A percentile compares a stretch with the other conserved stretches of the same genome.
Evolutionary conservation across 2,329 filamentous ascomycete species (phyloP).

Genomic region (Pseudogymnoascus verrucosus): DNA sequence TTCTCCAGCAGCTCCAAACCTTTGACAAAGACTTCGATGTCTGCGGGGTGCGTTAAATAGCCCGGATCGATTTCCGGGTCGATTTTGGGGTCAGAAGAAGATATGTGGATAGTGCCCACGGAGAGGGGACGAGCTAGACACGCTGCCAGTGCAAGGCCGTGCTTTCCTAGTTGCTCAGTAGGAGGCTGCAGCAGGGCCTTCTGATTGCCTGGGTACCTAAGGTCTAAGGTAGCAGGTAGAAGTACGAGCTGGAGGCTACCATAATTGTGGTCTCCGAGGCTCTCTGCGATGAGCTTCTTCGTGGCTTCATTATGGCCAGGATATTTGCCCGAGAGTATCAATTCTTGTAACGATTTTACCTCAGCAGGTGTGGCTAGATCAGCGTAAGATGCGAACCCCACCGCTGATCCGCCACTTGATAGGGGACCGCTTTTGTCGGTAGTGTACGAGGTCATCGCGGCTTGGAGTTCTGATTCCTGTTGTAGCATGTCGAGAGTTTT

Average conservation of each 20-base stretch:
- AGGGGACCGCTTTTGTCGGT: conserved; percentile 9
- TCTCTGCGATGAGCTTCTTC: neutral
- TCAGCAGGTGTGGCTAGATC: neutral
- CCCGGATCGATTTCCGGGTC: conserved; percentile 34
- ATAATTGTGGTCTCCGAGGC: conserved; percentile 5
- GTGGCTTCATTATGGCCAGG: neutral
- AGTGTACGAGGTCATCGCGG: conserved; percentile 27
- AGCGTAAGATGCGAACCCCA: conserved; percentile 10
- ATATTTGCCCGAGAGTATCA: neutral
- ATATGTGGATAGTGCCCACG: conserved; percentile 34
- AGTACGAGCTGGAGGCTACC: conserved; percentile 11
- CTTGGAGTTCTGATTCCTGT: conserved; percentile 21
- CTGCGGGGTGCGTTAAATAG: conserved; percentile 36
- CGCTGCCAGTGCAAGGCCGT: conserved; percentile 28
- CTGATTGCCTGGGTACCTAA: neutral
- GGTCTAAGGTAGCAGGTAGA: neutral
- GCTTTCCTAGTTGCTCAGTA: conserved; percentile 8
- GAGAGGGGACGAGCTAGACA: conserved; percentile 36
- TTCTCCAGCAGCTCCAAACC: conserved; percentile 11
- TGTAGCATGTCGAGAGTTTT: conserved; percentile 9
- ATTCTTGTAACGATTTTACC: neutral
- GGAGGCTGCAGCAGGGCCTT: neutral
- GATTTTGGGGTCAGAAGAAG: conserved; percentile 27
- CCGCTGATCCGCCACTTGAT: conserved; percentile 7
- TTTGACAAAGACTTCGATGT: conserved; percentile 26